A percentile compares a stretch with the other conserved stretches of the same genome.
These are phyloP conservation scores for Pseudohyphozyma bogoriensis DNA, from an alignment of 768 basidiomycete species.

Conservation along the genomic window DNA sequence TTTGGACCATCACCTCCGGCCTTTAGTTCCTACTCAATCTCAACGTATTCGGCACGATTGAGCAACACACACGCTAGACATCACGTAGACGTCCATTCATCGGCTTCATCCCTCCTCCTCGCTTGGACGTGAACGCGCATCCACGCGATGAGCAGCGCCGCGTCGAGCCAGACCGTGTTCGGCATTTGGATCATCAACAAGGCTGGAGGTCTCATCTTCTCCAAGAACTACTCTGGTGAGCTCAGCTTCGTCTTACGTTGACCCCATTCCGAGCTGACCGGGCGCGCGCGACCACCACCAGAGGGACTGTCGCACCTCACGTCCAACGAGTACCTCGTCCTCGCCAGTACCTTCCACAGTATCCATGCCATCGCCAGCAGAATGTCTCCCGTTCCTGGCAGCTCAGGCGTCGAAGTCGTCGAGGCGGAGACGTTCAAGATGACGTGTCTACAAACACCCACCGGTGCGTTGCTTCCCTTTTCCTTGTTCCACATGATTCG, in stretches of 20 bases:
- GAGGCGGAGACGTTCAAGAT: conserved; percentile 94
- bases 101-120: too few species aligned
- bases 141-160: too few species aligned
- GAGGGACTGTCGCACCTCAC: conserved; percentile 84
- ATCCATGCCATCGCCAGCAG: conserved; percentile 97
- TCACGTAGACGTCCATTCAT: background rate
- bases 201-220: conserved; percentile 92
- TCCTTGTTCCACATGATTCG: background rate
- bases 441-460: conserved; percentile 76
- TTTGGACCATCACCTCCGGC: too few species aligned
- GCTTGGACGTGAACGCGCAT: too few species aligned
- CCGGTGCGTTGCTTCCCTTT: conserved; percentile 61
- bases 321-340: conserved; percentile 87
- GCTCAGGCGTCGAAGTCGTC: conserved; percentile 87
- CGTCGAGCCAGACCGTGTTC: conserved; percentile 31
- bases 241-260: background rate
- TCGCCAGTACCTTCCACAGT: conserved; percentile 92
- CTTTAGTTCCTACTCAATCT: too few species aligned
- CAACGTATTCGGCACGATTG: too few species aligned
- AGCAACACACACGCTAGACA: too few species aligned
- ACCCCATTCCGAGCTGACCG: background rate
- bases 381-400: conserved; percentile 59
- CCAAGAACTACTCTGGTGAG: conserved; percentile 79
- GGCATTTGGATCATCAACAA: conserved; percentile 75
- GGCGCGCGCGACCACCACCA: conserved; percentile 36